Evolutionary conservation across 257 asterid genomes (phyloP).

Genomic region (Solanum sitiens): DNA sequence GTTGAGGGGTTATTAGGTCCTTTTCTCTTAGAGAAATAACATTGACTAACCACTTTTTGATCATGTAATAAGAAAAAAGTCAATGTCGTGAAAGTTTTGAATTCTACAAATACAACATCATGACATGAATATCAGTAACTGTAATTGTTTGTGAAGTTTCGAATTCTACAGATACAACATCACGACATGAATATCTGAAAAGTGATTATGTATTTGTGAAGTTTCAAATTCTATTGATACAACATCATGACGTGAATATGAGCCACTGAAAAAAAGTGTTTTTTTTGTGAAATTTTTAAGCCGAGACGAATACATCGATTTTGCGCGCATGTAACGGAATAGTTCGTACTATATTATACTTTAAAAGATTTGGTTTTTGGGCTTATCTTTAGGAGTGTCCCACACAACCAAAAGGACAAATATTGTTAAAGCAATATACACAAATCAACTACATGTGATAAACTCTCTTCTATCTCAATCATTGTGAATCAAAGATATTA

Average conservation of each 20-base stretch:
- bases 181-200: too few relatives aligned
- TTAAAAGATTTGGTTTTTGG: background rate
- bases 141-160: background rate
- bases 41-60: background rate
- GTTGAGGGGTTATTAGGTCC: too few relatives aligned
- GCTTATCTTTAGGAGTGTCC: background rate
- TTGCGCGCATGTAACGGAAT: background rate
- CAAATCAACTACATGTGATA: background rate
- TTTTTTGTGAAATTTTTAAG: background rate
- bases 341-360: background rate
- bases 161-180: too few relatives aligned
- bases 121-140: background rate
- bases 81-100: background rate
- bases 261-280: background rate
- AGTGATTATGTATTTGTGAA: background rate
- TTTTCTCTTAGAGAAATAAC: background rate
- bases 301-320: background rate
- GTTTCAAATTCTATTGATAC: fast-evolving
- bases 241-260: background rate
- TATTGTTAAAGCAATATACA: background rate
- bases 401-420: background rate
- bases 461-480: background rate
- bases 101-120: fast-evolving
- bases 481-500: background rate
- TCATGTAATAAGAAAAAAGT: fast-evolving